Evolutionary conservation across 495 filamentous ascomycete genomes (phyloP).

Genomic region (Penicillium steckii): DNA sequence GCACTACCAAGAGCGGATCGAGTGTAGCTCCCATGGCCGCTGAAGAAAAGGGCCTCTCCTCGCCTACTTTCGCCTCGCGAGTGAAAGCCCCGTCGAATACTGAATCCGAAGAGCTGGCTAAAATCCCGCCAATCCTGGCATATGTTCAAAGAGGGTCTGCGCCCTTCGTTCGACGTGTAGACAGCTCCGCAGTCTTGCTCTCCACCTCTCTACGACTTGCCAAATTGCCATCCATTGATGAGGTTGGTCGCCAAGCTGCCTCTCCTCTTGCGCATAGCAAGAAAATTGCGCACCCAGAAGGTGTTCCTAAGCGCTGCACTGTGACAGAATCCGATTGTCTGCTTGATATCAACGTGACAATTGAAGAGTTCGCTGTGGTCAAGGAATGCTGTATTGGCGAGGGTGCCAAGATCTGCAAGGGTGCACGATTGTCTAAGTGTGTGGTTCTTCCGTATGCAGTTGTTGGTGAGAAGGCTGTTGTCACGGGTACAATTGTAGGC

Average conservation of each 20-base stretch:
- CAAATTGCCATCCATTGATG: slow-evolving; percentile 67
- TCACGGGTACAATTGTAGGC: slow-evolving; percentile 83
- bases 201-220: slow-evolving; percentile 82
- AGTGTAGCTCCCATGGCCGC: slow-evolving; percentile 4
- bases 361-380: slow-evolving; percentile 79
- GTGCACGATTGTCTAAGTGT: slow-evolving; percentile 77
- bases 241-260: slow-evolving; percentile 52
- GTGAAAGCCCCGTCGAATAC: slow-evolving; percentile 25
- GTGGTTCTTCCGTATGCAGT: slow-evolving; percentile 88
- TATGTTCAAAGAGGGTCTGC: slow-evolving; percentile 62
- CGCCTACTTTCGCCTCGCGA: slow-evolving; percentile 42
- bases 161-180: slow-evolving; percentile 79
- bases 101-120: slow-evolving; percentile 12
- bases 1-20: slow-evolving; percentile 49
- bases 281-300: slow-evolving; percentile 79
- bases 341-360: slow-evolving; percentile 79
- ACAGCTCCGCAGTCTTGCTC: slow-evolving; percentile 78
- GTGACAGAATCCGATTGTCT: slow-evolving; percentile 76
- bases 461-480: slow-evolving; percentile 69
- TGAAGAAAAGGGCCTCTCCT: slow-evolving; percentile 1
- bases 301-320: slow-evolving; percentile 70
- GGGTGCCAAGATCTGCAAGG: slow-evolving; percentile 77
- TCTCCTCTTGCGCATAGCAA: slow-evolving; percentile 71
- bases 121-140: slow-evolving; percentile 68
- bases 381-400: slow-evolving; percentile 86